Percentiles rank a stretch among this genome's conserved stretches.
Conservation (phyloP, 805 yeast species). For the Saturnispora diversa region DNA sequence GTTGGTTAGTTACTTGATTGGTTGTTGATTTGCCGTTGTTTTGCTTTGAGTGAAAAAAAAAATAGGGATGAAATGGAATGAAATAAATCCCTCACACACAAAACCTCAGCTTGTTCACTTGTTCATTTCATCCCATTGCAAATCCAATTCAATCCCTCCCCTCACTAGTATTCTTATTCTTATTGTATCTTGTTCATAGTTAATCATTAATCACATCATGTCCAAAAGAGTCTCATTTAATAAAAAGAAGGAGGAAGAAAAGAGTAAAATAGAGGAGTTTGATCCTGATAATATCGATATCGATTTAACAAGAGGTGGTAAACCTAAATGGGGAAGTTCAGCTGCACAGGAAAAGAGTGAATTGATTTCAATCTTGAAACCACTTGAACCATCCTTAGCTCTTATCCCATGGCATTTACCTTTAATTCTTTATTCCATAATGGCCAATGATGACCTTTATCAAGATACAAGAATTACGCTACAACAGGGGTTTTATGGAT, state of each 20-base stretch:
- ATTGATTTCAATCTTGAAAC: not conserved
- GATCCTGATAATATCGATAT: constrained; percentile 15
- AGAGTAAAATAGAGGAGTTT: constrained; percentile 7
- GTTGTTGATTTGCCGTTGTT: too few species aligned
- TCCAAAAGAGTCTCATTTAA: constrained; percentile 15
- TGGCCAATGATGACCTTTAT: constrained; percentile 30
- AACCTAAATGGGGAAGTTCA: constrained; percentile 5
- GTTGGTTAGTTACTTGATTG: too few species aligned
- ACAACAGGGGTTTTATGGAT: constrained; percentile 13
- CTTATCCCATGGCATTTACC: constrained; percentile 29
- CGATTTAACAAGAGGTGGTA: constrained; percentile 15
- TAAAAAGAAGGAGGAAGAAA: constrained; percentile 12
- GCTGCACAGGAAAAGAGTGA: not conserved
- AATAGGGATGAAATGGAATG: too few species aligned
- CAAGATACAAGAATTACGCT: constrained; percentile 19
- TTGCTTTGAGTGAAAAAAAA: too few species aligned
- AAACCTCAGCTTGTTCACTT: too few species aligned
- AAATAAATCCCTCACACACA: too few species aligned
- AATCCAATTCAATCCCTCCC: constrained; percentile 6
- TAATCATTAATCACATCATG: not conserved
- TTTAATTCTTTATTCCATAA: constrained; percentile 20
- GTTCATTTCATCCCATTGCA: too few species aligned
- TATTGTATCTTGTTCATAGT: not conserved
- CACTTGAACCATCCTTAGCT: constrained; percentile 13
- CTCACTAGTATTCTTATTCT: too few species aligned